phyloP scores from a whole-genome alignment of 768 basidiomycete species.

The Cytidiella melzeri region DNA sequence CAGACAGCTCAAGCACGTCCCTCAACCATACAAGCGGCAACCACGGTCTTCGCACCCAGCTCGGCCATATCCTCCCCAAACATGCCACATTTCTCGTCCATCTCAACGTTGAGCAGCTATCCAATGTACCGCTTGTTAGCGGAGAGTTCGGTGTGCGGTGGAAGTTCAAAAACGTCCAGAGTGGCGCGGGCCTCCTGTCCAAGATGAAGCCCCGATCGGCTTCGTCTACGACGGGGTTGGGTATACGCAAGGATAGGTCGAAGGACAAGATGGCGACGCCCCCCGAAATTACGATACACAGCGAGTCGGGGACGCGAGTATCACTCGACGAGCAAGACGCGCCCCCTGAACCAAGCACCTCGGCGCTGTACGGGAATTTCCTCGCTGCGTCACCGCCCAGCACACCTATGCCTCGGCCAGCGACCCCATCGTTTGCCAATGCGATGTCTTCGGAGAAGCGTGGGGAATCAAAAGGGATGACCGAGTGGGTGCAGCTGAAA shows the following conservation, averaged over 20 bases:
- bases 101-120: slow-evolving; percentile 59
- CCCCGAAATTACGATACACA: slow-evolving; percentile 2
- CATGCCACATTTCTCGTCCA: slow-evolving; percentile 62
- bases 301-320: background rate
- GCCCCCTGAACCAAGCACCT: slow-evolving; percentile 2
- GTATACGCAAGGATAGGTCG: slow-evolving; percentile 13
- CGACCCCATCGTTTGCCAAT: slow-evolving; percentile 9
- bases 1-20: background rate
- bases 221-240: slow-evolving; percentile 1
- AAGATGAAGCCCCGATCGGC: slow-evolving; percentile 29
- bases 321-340: background rate
- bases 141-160: slow-evolving; percentile 68
- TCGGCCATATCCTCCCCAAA: slow-evolving; percentile 54
- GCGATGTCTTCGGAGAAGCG: slow-evolving; percentile 23
- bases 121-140: slow-evolving; percentile 63
- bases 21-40: background rate
- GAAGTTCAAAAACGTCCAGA: slow-evolving; percentile 58
- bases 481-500: slow-evolving; percentile 50
- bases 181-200: slow-evolving; percentile 37
- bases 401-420: slow-evolving; percentile 1
- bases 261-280: slow-evolving; percentile 10
- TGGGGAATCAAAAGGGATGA: slow-evolving; percentile 47
- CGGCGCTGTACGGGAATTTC: slow-evolving; percentile 7
- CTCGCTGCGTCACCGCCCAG: slow-evolving; percentile 10
- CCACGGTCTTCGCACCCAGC: slow-evolving; percentile 45